Evolutionary conservation across 2,329 filamentous ascomycete genomes (phyloP).

Genomic region (Fusarium brevicatenulatum): DNA sequence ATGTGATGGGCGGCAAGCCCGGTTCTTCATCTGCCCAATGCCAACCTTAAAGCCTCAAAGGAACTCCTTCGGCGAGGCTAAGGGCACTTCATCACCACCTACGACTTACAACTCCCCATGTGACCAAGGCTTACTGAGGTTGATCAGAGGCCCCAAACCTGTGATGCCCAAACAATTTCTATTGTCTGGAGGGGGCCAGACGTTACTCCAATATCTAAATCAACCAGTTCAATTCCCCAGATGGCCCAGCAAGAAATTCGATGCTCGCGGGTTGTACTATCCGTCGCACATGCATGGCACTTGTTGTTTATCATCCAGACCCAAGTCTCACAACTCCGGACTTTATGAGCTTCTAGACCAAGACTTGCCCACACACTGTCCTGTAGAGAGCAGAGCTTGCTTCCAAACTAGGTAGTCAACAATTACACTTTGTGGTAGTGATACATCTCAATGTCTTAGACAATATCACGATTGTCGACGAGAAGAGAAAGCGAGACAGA

Average conservation of each 20-base stretch:
- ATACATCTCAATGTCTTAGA: background rate
- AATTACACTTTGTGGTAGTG: conserved; percentile 1
- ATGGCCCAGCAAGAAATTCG: conserved; percentile 11
- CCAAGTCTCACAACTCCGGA: conserved; percentile 24
- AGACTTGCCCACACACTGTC: conserved; percentile 5
- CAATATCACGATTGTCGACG: conserved; percentile 13
- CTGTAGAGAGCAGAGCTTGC: conserved; percentile 7
- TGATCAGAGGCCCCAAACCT: background rate
- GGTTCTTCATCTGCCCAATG: conserved; percentile 15
- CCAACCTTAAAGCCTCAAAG: conserved; percentile 12
- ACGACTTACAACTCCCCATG: background rate
- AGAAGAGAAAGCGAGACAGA: background rate
- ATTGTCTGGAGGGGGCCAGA: background rate
- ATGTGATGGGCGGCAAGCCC: conserved; percentile 39
- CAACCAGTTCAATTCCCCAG: background rate
- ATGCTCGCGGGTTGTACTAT: background rate
- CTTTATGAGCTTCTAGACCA: conserved; percentile 14
- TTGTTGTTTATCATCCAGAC: background rate
- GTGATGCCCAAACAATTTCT: background rate
- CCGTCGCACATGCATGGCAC: conserved; percentile 10
- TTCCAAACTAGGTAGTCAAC: conserved; percentile 2
- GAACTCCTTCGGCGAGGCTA: background rate
- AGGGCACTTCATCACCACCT: background rate
- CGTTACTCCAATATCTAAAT: background rate
- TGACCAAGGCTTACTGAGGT: background rate